Base-by-base conservation (phyloP, 495 filamentous ascomycete genomes). In the Pyrenula massariospora region DNA sequence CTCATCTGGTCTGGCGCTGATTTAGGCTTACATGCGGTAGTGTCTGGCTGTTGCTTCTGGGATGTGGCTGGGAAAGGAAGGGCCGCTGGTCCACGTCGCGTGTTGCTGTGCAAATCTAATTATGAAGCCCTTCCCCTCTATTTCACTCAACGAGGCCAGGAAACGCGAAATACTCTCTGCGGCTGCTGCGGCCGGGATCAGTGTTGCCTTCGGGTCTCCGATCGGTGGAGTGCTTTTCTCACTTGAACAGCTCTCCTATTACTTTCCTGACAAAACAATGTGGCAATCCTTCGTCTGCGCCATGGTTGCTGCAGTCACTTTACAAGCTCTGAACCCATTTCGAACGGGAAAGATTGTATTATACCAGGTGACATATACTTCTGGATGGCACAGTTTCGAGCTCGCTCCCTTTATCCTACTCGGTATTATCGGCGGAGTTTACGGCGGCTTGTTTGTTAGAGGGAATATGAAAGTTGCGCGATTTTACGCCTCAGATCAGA, bases 251-350 rank as follows among this genome's bases (percentile, higher is more conserved):
- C 72, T 98, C 12, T 95, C 90, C 1, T 98, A 97, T 72, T 98
- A 97, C 68, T 98, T 98, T 60, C 93, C 93, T 1, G 93, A 98
- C 65, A 97, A 96, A 67, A 96, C 93, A 1, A 98, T 98, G 93
- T 98, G 93, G 93, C 92, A 96, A 66, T 95, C 89, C 66, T 97
- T 98, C 70, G 93, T 98, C 19, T 96, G 92, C 63, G 93, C 93
- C 63, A 97, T 97, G 91, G 86, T 95, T 11, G 93, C 93, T 15
- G 91, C 94, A 15, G 89, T 97, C 10, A 89, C 89, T 15, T 70
- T 98, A 24, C 92, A 98, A 67, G 88, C 88, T 24, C 79, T 95
- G 56, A 91, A 98, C 65, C 93, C 93, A 12, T 97, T 97, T 68
- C 81, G 93, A 48, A 95, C 92, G 2, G 93, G 94, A 20, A 96